Percentiles rank a stretch among this genome's conserved stretches.
Conservation (phyloP, 2,329 filamentous ascomycete genomes). For the Chrysoporthe austroafricana region DNA sequence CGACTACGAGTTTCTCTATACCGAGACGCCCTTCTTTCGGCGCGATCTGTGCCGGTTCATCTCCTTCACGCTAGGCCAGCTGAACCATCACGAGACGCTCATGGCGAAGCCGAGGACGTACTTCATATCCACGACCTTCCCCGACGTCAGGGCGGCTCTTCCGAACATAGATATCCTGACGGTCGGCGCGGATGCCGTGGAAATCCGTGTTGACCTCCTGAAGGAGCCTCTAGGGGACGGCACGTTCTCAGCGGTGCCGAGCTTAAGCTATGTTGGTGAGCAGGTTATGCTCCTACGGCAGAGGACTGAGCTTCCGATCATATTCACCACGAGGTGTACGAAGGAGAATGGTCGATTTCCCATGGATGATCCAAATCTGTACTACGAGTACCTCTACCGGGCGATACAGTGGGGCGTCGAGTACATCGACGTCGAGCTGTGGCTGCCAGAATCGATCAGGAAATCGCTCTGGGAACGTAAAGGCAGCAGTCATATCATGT, state of each 20-base stretch:
- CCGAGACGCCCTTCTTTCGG: conserved; percentile 70
- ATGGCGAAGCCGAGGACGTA: conserved; percentile 79
- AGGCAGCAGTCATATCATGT: conserved; percentile 83
- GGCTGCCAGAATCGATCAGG: conserved; percentile 79
- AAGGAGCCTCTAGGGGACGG: conserved; percentile 70
- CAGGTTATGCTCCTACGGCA: conserved; percentile 84
- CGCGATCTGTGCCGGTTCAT: conserved; percentile 79
- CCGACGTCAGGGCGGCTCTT: conserved; percentile 79
- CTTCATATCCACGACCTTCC: conserved; percentile 86
- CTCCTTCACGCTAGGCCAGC: conserved; percentile 78
- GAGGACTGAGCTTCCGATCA: conserved; percentile 85
- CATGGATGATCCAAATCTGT: conserved; percentile 76
- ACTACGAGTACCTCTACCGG: conserved; percentile 78
- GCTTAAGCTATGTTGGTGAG: conserved; percentile 81
- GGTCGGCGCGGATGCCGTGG: conserved; percentile 83
- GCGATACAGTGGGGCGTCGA: conserved; percentile 90
- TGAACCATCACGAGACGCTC: conserved; percentile 75
- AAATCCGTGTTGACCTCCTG: conserved; percentile 81
- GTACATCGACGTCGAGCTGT: conserved; percentile 87
- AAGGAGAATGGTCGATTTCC: conserved; percentile 84
- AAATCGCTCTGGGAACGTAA: conserved; percentile 68
- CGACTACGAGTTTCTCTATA: conserved; percentile 88
- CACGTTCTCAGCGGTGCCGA: conserved; percentile 68
- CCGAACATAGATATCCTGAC: conserved; percentile 87
- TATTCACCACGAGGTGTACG: conserved; percentile 83